These are phyloP conservation scores for Herpotrichia juniperi DNA, from an alignment of 2,329 filamentous ascomycete genomes.

Conservation along the genomic window DNA sequence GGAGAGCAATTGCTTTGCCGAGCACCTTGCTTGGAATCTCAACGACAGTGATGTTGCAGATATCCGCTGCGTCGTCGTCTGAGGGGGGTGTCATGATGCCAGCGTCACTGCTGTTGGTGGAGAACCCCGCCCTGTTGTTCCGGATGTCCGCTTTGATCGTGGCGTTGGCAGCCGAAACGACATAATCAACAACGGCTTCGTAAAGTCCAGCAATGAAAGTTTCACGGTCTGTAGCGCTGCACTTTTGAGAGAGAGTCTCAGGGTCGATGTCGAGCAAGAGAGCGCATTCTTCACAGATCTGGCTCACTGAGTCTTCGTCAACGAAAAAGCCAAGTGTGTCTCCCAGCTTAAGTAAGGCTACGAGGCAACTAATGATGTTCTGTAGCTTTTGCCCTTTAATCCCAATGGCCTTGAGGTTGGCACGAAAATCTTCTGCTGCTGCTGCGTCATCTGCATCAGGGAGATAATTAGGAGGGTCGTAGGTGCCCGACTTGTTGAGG, in stretches of 20 bases:
- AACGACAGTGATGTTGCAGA: slow-evolving; percentile 85
- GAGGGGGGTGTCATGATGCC: slow-evolving; percentile 68
- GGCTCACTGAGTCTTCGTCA: slow-evolving; percentile 82
- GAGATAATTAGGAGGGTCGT: slow-evolving; percentile 83
- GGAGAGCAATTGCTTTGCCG: slow-evolving; percentile 86
- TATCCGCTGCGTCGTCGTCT: slow-evolving; percentile 78
- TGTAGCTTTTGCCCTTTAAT: slow-evolving; percentile 86
- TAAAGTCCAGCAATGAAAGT: slow-evolving; percentile 86
- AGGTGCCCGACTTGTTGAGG: slow-evolving; percentile 83
- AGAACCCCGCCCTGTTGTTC: slow-evolving; percentile 68
- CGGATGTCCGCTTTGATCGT: slow-evolving; percentile 79
- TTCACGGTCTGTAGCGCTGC: slow-evolving; percentile 82
- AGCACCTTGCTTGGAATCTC: slow-evolving; percentile 82
- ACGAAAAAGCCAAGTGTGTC: slow-evolving; percentile 85
- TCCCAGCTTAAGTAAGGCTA: slow-evolving; percentile 87
- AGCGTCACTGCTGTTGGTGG: slow-evolving; percentile 66
- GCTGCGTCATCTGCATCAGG: slow-evolving; percentile 92
- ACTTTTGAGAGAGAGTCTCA: slow-evolving; percentile 77
- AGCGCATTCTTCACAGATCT: slow-evolving; percentile 88
- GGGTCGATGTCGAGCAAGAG: slow-evolving; percentile 86
- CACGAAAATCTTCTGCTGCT: slow-evolving; percentile 89
- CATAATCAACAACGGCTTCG: slow-evolving; percentile 93
- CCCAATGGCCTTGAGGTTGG: slow-evolving; percentile 86
- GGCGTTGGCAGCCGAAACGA: slow-evolving; percentile 85
- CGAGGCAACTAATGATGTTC: slow-evolving; percentile 83